Percentiles rank a stretch among this genome's conserved stretches.
Conservation (phyloP, 305 asterid genomes). For the Caryopteris hybrid region DNA sequence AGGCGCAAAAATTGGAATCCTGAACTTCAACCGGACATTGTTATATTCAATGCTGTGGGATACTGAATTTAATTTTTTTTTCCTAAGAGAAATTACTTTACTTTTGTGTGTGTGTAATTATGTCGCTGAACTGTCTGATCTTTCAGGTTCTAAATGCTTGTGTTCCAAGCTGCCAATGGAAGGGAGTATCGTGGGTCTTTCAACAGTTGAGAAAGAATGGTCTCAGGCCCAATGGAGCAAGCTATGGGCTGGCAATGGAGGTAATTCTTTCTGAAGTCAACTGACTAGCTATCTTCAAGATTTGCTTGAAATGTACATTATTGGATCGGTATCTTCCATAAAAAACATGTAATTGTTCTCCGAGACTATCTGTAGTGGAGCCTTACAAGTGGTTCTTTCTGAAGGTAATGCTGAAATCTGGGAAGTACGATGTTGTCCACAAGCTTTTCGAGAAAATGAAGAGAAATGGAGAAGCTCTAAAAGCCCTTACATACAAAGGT, state of each 20-base stretch:
- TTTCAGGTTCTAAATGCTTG: slow-evolving; percentile 88
- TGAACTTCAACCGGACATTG: slow-evolving; percentile 81
- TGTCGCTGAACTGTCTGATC: slow-evolving; percentile 17
- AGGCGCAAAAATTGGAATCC: slow-evolving; percentile 80
- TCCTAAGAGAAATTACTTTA: slow-evolving; percentile 8
- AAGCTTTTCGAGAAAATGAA: slow-evolving; percentile 68
- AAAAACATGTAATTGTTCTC: slow-evolving; percentile 12
- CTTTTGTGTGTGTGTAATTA: slow-evolving; percentile 10
- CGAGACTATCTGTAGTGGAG: slow-evolving; percentile 20
- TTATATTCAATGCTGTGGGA: slow-evolving; percentile 86
- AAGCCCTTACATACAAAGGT: slow-evolving; percentile 88
- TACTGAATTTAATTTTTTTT: background rate
- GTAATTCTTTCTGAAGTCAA: slow-evolving; percentile 32
- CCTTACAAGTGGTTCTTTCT: slow-evolving; percentile 27
- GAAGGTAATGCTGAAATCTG: slow-evolving; percentile 90
- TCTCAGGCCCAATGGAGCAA: slow-evolving; percentile 84
- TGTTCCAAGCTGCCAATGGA: slow-evolving; percentile 80
- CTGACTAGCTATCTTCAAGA: slow-evolving; percentile 1
- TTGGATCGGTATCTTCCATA: too few species aligned
- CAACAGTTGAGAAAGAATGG: slow-evolving; percentile 78
- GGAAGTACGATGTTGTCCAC: slow-evolving; percentile 71
- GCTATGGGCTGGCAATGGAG: slow-evolving; percentile 98
- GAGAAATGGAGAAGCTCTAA: slow-evolving; percentile 76
- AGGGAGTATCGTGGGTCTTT: slow-evolving; percentile 94
- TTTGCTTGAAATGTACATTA: too few species aligned